Percentiles rank a stretch among this genome's conserved stretches.
Conservation (phyloP, 2,329 filamentous ascomycete species). For the Lasiodiplodia hormozganensis region DNA sequence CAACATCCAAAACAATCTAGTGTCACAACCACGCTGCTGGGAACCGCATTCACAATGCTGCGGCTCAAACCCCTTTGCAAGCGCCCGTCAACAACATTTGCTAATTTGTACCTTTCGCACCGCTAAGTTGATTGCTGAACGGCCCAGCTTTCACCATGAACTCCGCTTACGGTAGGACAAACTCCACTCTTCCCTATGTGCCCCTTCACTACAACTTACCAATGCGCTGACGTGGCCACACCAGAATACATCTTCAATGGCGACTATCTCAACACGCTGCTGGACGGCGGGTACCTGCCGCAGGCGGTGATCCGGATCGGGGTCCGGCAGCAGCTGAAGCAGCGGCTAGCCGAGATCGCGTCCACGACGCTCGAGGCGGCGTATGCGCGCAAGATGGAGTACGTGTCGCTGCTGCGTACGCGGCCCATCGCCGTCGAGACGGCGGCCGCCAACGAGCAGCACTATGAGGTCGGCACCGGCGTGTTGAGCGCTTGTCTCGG, state of each 20-base stretch:
- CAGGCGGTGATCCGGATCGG: constrained; percentile 68
- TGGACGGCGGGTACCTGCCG: constrained; percentile 71
- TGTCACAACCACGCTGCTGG: constrained; percentile 3
- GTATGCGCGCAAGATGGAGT: constrained; percentile 68
- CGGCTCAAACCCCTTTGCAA: neutral
- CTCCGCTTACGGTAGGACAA: constrained; percentile 14
- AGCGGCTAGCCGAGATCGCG: constrained; percentile 64
- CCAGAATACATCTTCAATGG: constrained; percentile 25
- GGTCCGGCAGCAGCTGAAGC: constrained; percentile 70
- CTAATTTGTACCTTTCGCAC: neutral
- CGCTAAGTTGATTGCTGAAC: neutral
- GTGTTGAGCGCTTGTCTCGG: constrained; percentile 68
- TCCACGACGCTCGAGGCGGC: constrained; percentile 60
- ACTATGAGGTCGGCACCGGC: constrained; percentile 75
- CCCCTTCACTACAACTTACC: neutral
- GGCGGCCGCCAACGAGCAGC: constrained; percentile 69
- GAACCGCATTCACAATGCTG: constrained; percentile 1
- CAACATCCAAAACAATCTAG: constrained; percentile 25
- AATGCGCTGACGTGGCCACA: neutral
- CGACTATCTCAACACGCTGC: constrained; percentile 45
- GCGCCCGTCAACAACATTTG: constrained; percentile 10
- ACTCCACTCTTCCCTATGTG: neutral
- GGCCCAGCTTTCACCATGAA: constrained; percentile 1
- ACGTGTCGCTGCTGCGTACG: constrained; percentile 64
- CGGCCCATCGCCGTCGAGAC: constrained; percentile 74